Evolutionary conservation across 2,329 filamentous ascomycete genomes (phyloP).

Genomic region (Rhinocladiella mackenziei): DNA sequence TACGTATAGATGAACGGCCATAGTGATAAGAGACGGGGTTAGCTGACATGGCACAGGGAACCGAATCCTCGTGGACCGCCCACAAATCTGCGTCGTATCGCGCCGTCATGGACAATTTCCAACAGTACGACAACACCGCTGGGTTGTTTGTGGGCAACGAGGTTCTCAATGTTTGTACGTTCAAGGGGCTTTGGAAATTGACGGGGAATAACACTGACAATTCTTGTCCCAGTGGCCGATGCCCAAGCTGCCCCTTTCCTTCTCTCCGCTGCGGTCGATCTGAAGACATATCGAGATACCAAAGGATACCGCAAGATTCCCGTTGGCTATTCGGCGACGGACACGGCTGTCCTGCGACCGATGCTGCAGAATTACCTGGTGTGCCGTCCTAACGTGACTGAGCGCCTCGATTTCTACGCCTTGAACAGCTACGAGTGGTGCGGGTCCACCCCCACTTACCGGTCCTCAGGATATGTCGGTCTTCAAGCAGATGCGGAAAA

Average conservation of each 20-base stretch:
- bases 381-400: conserved; percentile 63
- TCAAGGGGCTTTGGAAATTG: not conserved
- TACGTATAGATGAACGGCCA: conserved; percentile 33
- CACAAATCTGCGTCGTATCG: conserved; percentile 66
- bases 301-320: conserved; percentile 78
- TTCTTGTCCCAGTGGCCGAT: conserved; percentile 40
- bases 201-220: not conserved
- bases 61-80: conserved; percentile 65
- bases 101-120: conserved; percentile 72
- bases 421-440: conserved; percentile 86
- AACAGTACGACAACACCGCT: conserved; percentile 71
- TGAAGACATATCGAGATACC: conserved; percentile 73
- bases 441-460: conserved; percentile 51
- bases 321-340: conserved; percentile 81
- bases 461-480: conserved; percentile 63
- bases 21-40: not conserved
- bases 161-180: conserved; percentile 58
- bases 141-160: conserved; percentile 89
- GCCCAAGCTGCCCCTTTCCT: conserved; percentile 72
- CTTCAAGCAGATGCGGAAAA: conserved; percentile 63
- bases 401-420: conserved; percentile 76
- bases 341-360: conserved; percentile 66
- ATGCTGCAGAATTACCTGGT: conserved; percentile 71
- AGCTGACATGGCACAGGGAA: conserved; percentile 38
- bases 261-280: conserved; percentile 74